These are phyloP conservation scores for Diplocarpon mali DNA, from an alignment of 2,329 filamentous ascomycete species.

Conservation along the genomic window DNA sequence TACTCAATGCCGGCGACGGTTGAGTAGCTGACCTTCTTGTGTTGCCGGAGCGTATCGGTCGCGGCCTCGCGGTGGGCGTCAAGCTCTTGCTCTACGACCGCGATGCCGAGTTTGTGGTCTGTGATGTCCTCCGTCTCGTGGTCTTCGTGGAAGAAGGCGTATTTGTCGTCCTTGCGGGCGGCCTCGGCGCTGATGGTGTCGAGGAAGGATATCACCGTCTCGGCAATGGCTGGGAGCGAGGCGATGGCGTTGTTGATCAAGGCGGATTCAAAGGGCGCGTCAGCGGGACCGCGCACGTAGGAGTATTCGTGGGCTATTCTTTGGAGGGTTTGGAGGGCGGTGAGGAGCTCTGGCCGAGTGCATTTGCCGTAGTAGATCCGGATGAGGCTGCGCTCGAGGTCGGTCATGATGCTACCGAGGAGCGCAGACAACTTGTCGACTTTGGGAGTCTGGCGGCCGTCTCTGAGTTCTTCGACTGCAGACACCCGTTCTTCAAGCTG, in stretches of 20 bases:
- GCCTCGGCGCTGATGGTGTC: conserved; percentile 78
- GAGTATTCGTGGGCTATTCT: conserved; percentile 68
- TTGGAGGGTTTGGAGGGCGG: conserved; percentile 76
- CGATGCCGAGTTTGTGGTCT: conserved; percentile 82
- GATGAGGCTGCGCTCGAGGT: conserved; percentile 87
- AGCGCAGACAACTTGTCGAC: conserved; percentile 67
- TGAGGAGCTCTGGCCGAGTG: conserved; percentile 75
- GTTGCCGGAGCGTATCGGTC: conserved; percentile 47
- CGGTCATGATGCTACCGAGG: conserved; percentile 59
- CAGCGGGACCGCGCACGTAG: conserved; percentile 49
- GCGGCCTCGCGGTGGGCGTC: conserved; percentile 63
- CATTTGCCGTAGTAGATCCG: conserved; percentile 97
- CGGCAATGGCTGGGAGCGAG: conserved; percentile 64
- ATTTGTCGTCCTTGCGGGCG: conserved; percentile 82
- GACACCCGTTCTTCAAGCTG: conserved; percentile 67
- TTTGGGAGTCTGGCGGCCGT: conserved; percentile 51
- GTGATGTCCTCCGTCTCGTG: conserved; percentile 83
- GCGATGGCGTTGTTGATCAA: conserved; percentile 62
- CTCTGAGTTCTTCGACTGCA: conserved; percentile 77
- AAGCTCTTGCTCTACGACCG: conserved; percentile 82
- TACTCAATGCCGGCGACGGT: conserved; percentile 89
- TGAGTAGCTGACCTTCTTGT: conserved; percentile 63
- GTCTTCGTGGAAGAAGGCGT: conserved; percentile 79
- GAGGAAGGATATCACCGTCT: conserved; percentile 62
- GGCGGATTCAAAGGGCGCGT: conserved; percentile 61